Conservation (phyloP, 2,329 filamentous ascomycete genomes). For the Fragosphaeria purpurea region DNA sequence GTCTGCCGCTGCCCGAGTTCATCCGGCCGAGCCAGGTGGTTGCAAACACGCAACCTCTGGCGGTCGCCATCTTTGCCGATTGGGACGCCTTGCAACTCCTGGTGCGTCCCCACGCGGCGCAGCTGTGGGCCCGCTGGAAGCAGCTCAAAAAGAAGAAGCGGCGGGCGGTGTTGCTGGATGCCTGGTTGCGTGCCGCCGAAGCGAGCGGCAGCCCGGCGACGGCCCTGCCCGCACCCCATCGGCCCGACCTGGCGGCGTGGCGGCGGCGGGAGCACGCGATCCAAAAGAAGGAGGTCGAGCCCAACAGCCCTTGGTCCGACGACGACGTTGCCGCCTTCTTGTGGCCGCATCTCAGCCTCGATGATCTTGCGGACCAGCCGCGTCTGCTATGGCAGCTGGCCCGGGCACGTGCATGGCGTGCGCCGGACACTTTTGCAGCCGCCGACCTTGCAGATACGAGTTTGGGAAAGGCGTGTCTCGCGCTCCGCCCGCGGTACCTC, state of each 20-base stretch:
- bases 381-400: slow-evolving; percentile 7
- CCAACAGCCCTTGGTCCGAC: slow-evolving; percentile 2
- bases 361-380: slow-evolving; percentile 6
- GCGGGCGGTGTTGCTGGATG: slow-evolving; percentile 4
- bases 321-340: slow-evolving; percentile 9
- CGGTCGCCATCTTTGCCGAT: slow-evolving; percentile 8
- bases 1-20: slow-evolving; percentile 11
- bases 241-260: slow-evolving; percentile 11
- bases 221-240: slow-evolving; percentile 3
- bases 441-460: slow-evolving; percentile 9
- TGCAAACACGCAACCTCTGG: slow-evolving; percentile 1
- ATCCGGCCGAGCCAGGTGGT: slow-evolving; percentile 12
- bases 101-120: not conserved
- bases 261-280: slow-evolving; percentile 4
- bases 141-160: slow-evolving; percentile 10
- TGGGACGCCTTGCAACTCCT: not conserved
- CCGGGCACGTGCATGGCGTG: not conserved
- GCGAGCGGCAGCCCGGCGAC: not conserved
- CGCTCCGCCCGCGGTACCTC: slow-evolving; percentile 16
- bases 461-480: slow-evolving; percentile 10
- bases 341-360: slow-evolving; percentile 11
- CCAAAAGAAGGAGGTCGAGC: not conserved
- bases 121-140: slow-evolving; percentile 6
- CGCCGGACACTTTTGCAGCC: slow-evolving; percentile 8
- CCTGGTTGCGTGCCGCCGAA: not conserved